Evolutionary conservation across 78 protist species (phyloP), one percentile per base, ranked within the genome.

Genomic region (Chrysochromulina parva): DNA sequence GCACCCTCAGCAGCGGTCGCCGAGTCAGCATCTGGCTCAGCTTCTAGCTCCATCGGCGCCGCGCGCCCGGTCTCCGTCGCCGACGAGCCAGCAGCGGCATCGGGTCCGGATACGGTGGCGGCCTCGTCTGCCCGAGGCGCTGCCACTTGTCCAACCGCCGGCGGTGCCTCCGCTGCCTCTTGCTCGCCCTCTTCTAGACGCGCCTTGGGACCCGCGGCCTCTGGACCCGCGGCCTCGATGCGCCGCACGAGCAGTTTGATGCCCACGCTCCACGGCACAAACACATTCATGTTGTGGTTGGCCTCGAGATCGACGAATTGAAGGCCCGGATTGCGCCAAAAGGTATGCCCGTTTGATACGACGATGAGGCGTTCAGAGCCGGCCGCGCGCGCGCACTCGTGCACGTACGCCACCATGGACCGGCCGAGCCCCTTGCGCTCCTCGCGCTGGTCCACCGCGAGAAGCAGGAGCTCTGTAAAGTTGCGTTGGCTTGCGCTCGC

Each of bases 381-480:
- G 78, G 38, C 50, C 24, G 16, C 50, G 48, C 38, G 2, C n/a
- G n/a, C 16, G 53, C 28, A 28, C n/a, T 14, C n/a, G 26, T 14
- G 38, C 24, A 69, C 48, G 78, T 6, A 3, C 2, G 38, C 53
- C n/a, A 69, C 78, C 50, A 69, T 24, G 13, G 78, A 28, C 11
- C 78, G 38, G 78, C 78, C 78, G 50, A 14, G 2, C 10, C 78
- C 53, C 78, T 38, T 2, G 54, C 78, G 78, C 78, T 69, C 78
- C 16, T 28, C 3, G n/a, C 28, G 50, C 53, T 10, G 3, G 14
- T 28, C 26, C 48, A 69, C 78, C 53, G 78, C 78, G 78, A 69
- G 78, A 50, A 69, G 78, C 26, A 69, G 48, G 78, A 69, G 78
- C 78, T 69, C 78, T 10, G 78, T 69, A 50, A 69, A 69, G 53